Conservation (phyloP, 2,329 filamentous ascomycete species). For the Spiromastix sp. region DNA sequence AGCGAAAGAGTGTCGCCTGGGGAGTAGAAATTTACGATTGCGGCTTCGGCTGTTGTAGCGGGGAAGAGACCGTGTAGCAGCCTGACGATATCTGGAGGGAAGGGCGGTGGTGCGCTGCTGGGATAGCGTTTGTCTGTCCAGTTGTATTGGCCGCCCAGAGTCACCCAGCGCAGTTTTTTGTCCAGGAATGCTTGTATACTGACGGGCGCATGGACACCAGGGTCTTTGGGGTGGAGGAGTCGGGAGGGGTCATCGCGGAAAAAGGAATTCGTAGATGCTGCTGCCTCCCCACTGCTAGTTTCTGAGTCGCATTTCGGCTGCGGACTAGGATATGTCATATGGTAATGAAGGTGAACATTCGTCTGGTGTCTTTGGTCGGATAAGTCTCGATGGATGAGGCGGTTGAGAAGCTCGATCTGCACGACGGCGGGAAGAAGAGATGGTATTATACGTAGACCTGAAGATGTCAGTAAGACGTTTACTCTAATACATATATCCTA, state of each 20-base stretch:
- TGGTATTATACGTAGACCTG: slow-evolving; percentile 72
- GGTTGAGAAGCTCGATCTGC: slow-evolving; percentile 60
- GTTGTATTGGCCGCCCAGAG: slow-evolving; percentile 90
- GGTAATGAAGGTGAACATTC: slow-evolving; percentile 79
- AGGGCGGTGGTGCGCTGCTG: slow-evolving; percentile 52
- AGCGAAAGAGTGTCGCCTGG: slow-evolving; percentile 85
- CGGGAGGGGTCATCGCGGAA: slow-evolving; percentile 42
- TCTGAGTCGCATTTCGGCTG: not conserved
- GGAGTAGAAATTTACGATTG: slow-evolving; percentile 88
- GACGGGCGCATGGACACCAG: slow-evolving; percentile 63
- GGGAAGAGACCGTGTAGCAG: slow-evolving; percentile 66
- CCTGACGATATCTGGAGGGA: slow-evolving; percentile 60
- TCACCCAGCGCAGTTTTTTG: slow-evolving; percentile 84
- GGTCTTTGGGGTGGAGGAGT: slow-evolving; percentile 51
- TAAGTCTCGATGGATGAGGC: slow-evolving; percentile 68
- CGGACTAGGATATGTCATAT: slow-evolving; percentile 50
- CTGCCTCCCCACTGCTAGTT: slow-evolving; percentile 17
- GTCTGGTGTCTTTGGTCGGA: slow-evolving; percentile 66
- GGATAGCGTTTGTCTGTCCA: slow-evolving; percentile 87
- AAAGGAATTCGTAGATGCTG: slow-evolving; percentile 39
- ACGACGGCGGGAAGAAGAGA: slow-evolving; percentile 58
- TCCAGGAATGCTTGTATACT: slow-evolving; percentile 59
- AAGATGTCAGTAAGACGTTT: slow-evolving; percentile 9
- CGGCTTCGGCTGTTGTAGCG: slow-evolving; percentile 68
- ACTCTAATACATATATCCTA: not conserved